Base-by-base conservation (phyloP, 805 yeast species). In the Kazachstania kunashirensis region DNA sequence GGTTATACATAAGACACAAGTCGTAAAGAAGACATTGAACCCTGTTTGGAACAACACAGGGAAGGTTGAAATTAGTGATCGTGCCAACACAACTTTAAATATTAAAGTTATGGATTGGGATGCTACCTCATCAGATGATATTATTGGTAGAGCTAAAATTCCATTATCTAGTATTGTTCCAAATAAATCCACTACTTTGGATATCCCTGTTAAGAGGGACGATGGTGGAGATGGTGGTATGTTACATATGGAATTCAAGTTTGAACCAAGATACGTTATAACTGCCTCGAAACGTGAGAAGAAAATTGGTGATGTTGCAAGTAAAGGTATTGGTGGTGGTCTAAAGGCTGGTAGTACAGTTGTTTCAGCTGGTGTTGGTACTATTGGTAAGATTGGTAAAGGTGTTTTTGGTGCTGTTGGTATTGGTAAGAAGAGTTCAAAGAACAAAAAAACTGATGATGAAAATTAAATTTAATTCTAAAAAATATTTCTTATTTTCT, bases 41-140 rank as follows among this genome's bases (percentile, higher is more conserved):
- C 99, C 99, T n/a, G 72, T 64, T 2, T 92, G 89, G 86, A 79
- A 88, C 55, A 96, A 86, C 64, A 55, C 62, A 13, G 71, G 76
- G 30, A 59, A 68, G 11, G 64, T 77, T 27, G 71, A 70, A 24
- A 65, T 86, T 18, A 52, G 66, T 17, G 79, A 81, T 56, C 72
- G 84, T 53, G 75, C 70, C 38, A 75, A 75, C 49, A 75, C 83
- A 9, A 56, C 59, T 3, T 55, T 88, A 35, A 65, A 63, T 39
- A 66, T 84, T 38, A 72, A 68, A 39, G 74, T 83, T 12, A 69
- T 55, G 52, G 99, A 92, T 57, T 89, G 96, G 96, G 99, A 92
- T 61, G 75, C 89, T 45, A 95, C 95, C 47, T 77, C 84, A 31
- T 74, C 73, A 42, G 89, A 92, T 59, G 99, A 92, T 59, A 65